Evolutionary conservation across 306 rosid species (phyloP).

Genomic region (Rosa multiflora): DNA sequence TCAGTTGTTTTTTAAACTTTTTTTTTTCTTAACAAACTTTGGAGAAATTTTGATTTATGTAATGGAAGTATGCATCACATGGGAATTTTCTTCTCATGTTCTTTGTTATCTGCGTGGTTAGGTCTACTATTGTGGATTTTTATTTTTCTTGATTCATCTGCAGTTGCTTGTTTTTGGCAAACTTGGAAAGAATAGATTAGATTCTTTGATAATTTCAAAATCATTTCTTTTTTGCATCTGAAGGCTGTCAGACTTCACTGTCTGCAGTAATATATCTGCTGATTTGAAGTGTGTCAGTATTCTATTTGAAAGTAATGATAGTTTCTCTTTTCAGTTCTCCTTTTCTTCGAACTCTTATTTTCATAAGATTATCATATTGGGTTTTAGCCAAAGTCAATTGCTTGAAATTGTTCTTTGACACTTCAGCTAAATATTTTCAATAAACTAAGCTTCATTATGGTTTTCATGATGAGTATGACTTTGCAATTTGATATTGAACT

Average conservation of each 20-base stretch:
- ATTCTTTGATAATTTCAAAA: background rate
- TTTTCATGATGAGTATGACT: background rate
- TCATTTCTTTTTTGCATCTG: background rate
- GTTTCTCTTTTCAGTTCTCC: background rate
- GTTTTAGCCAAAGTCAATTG: background rate
- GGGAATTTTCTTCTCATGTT: background rate
- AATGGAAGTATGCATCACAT: background rate
- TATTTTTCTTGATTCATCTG: background rate
- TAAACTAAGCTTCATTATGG: background rate
- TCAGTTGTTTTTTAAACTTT: background rate
- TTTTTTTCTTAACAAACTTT: background rate
- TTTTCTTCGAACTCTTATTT: background rate
- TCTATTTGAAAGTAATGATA: background rate
- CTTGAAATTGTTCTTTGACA: background rate
- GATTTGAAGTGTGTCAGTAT: background rate
- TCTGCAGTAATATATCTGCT: background rate
- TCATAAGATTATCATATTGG: too few relatives aligned
- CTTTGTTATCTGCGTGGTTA: background rate
- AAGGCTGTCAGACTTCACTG: background rate
- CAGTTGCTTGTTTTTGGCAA: background rate
- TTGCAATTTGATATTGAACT: background rate
- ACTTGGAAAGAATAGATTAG: constrained; percentile 5
- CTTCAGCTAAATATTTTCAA: background rate
- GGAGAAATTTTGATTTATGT: background rate
- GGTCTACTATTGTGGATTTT: background rate